Evolutionary conservation across 768 basidiomycete genomes (phyloP).

Genomic region (Termitomyces sp.): DNA sequence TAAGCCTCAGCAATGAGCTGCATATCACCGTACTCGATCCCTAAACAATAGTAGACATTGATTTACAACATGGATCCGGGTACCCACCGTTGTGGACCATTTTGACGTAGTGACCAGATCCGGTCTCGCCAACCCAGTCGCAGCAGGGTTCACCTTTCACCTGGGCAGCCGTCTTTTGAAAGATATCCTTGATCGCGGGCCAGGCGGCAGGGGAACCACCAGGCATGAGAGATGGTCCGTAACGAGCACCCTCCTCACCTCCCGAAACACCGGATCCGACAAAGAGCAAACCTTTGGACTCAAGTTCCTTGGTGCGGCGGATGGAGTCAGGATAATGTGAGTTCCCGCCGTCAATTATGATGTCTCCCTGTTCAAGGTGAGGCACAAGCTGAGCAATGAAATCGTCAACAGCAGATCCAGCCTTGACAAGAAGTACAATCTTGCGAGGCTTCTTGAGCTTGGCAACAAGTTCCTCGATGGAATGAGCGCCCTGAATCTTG

Average conservation of each 20-base stretch:
- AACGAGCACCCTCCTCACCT: constrained; percentile 96
- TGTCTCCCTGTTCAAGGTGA: constrained; percentile 91
- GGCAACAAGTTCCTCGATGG: constrained; percentile 82
- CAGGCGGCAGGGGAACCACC: constrained; percentile 93
- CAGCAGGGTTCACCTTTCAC: constrained; percentile 95
- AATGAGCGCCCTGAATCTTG: constrained; percentile 92
- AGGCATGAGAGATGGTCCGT: constrained; percentile 99
- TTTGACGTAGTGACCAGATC: constrained; percentile 98
- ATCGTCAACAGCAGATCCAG: constrained; percentile 91
- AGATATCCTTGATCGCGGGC: constrained; percentile 97
- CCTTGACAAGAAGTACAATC: constrained; percentile 98
- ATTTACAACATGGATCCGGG: constrained; percentile 4
- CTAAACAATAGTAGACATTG: constrained; percentile 35
- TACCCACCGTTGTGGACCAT: constrained; percentile 94
- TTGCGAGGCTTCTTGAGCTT: constrained; percentile 96
- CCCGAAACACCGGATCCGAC: constrained; percentile 99
- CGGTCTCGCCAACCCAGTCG: constrained; percentile 98
- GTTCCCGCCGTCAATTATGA: constrained; percentile 99
- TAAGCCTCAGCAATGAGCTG: constrained; percentile 98
- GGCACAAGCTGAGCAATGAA: constrained; percentile 91
- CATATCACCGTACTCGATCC: constrained; percentile 99
- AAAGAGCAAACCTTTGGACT: constrained; percentile 91
- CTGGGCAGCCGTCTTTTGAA: constrained; percentile 97
- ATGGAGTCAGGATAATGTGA: constrained; percentile 99
- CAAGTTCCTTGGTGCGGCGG: constrained; percentile 90